These are phyloP conservation scores for Aspergillus viridinutans DNA, from an alignment of 2,329 filamentous ascomycete genomes.

Conservation along the genomic window DNA sequence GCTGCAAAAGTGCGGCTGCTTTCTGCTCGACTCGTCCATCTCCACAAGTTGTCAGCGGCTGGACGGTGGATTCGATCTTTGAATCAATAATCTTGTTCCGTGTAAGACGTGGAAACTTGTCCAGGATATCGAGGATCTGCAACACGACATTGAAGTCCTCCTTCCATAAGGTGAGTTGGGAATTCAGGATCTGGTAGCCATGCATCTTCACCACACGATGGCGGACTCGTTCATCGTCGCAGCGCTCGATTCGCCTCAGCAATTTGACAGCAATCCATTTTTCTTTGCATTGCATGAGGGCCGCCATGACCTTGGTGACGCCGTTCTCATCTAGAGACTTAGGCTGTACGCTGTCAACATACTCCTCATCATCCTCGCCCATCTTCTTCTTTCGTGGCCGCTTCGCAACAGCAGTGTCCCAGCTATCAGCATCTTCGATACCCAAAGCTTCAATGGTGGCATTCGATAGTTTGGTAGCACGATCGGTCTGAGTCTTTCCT, in stretches of 20 bases:
- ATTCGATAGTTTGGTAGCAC: conserved; percentile 83
- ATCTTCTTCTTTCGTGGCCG: conserved; percentile 89
- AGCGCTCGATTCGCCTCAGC: conserved; percentile 79
- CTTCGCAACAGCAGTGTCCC: conserved; percentile 86
- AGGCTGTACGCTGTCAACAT: conserved; percentile 82
- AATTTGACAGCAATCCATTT: conserved; percentile 99
- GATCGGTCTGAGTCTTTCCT: conserved; percentile 95
- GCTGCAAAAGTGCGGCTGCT: conserved; percentile 67
- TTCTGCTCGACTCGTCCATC: conserved; percentile 72
- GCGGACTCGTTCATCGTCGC: conserved; percentile 79
- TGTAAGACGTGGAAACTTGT: conserved; percentile 83
- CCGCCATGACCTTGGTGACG: conserved; percentile 92
- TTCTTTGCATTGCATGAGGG: conserved; percentile 95
- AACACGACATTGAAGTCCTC: conserved; percentile 87
- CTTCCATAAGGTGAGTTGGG: conserved; percentile 75
- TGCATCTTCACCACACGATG: conserved; percentile 93
- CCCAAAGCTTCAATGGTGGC: conserved; percentile 91
- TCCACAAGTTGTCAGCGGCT: conserved; percentile 61
- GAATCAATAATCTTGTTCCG: conserved; percentile 97
- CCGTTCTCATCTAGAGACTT: conserved; percentile 75
- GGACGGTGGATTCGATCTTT: conserved; percentile 81
- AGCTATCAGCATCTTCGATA: conserved; percentile 86
- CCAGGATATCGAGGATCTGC: conserved; percentile 84
- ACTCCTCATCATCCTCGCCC: conserved; percentile 89
- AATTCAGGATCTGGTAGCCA: conserved; percentile 91